phyloP scores from a whole-genome alignment of 345 rosid species.

The Citrus reticulata region DNA sequence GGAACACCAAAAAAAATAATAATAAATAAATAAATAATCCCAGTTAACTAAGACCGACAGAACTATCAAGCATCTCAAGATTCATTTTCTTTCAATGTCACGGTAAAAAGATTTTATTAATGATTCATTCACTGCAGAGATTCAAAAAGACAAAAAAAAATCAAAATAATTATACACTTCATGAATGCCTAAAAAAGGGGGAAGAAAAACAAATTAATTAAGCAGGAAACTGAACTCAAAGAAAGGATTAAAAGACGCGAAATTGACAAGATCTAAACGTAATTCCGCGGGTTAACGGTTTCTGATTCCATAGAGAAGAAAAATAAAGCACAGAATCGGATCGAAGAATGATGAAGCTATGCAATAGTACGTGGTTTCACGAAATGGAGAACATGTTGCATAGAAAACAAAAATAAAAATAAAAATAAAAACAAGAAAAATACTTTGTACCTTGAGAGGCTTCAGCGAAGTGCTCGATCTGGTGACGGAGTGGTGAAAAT shows the following conservation, averaged over 20 bases:
- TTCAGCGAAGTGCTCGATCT: background rate
- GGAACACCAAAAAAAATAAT: background rate
- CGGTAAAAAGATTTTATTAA: background rate
- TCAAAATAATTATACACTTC: background rate
- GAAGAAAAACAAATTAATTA: background rate
- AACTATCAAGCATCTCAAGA: background rate
- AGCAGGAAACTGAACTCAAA: background rate
- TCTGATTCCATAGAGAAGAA: background rate
- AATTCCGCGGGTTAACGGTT: background rate
- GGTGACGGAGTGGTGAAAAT: background rate
- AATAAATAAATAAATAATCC: background rate
- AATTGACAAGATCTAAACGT: constrained; percentile 6
- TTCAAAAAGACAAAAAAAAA: background rate
- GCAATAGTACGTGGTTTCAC: background rate
- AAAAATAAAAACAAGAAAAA: background rate
- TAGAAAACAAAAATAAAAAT: background rate
- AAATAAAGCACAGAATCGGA: background rate
- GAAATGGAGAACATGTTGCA: background rate
- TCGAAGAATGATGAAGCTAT: background rate
- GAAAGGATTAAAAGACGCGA: background rate
- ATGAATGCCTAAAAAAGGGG: background rate
- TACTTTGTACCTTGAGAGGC: background rate
- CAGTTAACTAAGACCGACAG: background rate
- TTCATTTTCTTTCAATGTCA: background rate
- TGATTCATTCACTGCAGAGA: background rate